Evolutionary conservation across 2,329 filamentous ascomycete species (phyloP).

Genomic region (Microdochium nivale): DNA sequence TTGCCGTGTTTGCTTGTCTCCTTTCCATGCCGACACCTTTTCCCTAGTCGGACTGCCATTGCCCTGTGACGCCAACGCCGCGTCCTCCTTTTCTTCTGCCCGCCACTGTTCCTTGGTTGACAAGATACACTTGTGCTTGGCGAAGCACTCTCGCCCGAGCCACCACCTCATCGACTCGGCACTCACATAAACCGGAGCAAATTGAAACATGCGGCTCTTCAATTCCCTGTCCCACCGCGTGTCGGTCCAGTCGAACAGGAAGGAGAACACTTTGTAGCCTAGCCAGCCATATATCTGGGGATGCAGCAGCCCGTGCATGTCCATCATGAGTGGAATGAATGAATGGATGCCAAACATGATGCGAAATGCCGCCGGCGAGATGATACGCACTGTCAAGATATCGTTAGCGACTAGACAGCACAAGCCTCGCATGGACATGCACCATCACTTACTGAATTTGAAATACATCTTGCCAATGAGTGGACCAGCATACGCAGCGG

Average conservation of each 20-base stretch:
- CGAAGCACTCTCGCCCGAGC: conserved; percentile 78
- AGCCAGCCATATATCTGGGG: conserved; percentile 66
- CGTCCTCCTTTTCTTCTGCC: conserved; percentile 54
- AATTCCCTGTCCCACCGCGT: conserved; percentile 74
- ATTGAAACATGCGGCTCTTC: conserved; percentile 79
- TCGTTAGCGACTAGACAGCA: neutral
- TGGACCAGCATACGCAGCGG: conserved; percentile 82
- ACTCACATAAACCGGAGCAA: conserved; percentile 83
- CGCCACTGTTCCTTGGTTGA: conserved; percentile 63
- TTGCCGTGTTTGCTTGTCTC: neutral
- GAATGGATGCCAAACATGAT: conserved; percentile 84
- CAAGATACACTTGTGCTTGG: conserved; percentile 75
- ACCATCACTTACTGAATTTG: conserved; percentile 52
- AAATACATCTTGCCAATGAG: conserved; percentile 83
- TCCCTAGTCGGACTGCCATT: neutral
- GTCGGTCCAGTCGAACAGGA: conserved; percentile 84
- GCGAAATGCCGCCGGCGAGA: conserved; percentile 68
- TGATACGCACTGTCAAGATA: conserved; percentile 47
- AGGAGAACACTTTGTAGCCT: conserved; percentile 83
- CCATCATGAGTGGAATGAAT: conserved; percentile 92
- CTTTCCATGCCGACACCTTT: conserved; percentile 1
- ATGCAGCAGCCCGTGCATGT: conserved; percentile 61
- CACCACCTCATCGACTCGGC: conserved; percentile 93
- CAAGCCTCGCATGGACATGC: neutral
- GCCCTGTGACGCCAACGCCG: conserved; percentile 24